These are phyloP conservation scores for Zalaria obscura DNA, from an alignment of 2,329 filamentous ascomycete genomes.

Conservation along the genomic window DNA sequence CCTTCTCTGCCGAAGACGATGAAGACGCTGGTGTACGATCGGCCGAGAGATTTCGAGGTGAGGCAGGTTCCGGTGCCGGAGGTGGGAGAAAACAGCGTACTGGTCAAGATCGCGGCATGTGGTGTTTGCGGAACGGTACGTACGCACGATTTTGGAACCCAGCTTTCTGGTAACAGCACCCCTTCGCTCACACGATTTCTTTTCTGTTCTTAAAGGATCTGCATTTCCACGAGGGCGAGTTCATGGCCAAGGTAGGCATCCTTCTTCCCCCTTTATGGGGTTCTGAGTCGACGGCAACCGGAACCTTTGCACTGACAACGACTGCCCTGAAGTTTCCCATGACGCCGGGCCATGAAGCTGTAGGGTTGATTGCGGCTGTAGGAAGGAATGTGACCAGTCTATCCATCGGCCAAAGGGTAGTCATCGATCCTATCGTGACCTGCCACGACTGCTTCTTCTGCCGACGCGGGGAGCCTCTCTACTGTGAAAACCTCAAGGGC, in stretches of 20 bases:
- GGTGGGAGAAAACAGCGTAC: conserved; percentile 4
- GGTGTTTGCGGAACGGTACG: conserved; percentile 6
- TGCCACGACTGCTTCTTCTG: conserved; percentile 64
- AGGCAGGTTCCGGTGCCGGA: conserved; percentile 4
- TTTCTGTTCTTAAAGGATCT: conserved; percentile 15
- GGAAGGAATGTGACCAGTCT: conserved; percentile 47
- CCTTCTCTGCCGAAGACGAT: conserved; percentile 1
- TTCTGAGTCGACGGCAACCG: no score
- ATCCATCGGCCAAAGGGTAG: conserved; percentile 47
- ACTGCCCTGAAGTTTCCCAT: conserved; percentile 7
- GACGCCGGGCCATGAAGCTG: conserved; percentile 42
- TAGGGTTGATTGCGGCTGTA: conserved; percentile 47
- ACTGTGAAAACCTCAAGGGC: conserved; percentile 56
- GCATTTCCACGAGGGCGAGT: conserved; percentile 57
- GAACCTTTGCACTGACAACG: not conserved
- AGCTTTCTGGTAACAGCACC: not conserved
- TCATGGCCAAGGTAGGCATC: conserved; percentile 23
- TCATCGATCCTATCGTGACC: conserved; percentile 48
- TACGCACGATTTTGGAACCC: not conserved
- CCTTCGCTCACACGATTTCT: not conserved
- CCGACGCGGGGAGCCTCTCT: conserved; percentile 49
- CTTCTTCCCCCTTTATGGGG: not conserved
- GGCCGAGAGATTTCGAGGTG: conserved; percentile 4
- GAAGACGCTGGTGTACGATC: conserved; percentile 4
- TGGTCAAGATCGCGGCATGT: conserved; percentile 7